phyloP scores from a whole-genome alignment of 176 grass and related monocot genomes.

The Tuctoria greenei region DNA sequence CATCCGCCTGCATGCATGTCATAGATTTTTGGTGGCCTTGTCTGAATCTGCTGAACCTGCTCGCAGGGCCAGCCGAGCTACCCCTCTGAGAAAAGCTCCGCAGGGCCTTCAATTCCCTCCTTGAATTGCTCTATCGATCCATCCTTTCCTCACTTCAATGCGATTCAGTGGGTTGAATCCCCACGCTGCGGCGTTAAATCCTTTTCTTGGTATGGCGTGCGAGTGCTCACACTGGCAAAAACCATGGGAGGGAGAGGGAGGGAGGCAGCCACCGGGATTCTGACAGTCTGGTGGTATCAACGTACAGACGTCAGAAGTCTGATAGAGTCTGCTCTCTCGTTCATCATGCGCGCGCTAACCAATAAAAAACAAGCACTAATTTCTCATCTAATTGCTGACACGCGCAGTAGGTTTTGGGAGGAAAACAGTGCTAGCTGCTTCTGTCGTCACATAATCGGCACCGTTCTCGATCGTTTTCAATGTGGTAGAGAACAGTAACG shows the following conservation, averaged over 20 bases:
- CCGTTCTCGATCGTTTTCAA: conserved; percentile 22
- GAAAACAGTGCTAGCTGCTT: background rate
- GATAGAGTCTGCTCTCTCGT: background rate
- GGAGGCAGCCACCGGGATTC: background rate
- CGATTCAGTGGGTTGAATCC: background rate
- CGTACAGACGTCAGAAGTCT: background rate
- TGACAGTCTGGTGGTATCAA: background rate
- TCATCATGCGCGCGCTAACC: background rate
- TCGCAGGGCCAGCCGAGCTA: background rate
- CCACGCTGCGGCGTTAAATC: background rate
- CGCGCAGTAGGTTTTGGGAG: background rate
- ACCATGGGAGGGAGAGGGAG: conserved; percentile 5
- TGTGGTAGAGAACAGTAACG: background rate
- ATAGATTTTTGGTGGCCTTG: background rate
- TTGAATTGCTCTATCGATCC: background rate
- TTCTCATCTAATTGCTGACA: background rate
- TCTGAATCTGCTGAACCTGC: background rate
- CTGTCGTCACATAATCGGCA: background rate
- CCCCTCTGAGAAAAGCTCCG: background rate
- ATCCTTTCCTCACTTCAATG: background rate
- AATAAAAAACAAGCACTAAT: background rate
- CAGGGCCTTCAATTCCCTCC: conserved; percentile 12
- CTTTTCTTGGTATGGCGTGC: background rate
- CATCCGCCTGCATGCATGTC: background rate
- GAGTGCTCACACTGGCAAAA: conserved; percentile 1